A percentile compares a stretch with the other conserved stretches of the same genome.
phyloP scores from a whole-genome alignment of 148 eudicot genomes.

The Dysphania ambrosioides region DNA sequence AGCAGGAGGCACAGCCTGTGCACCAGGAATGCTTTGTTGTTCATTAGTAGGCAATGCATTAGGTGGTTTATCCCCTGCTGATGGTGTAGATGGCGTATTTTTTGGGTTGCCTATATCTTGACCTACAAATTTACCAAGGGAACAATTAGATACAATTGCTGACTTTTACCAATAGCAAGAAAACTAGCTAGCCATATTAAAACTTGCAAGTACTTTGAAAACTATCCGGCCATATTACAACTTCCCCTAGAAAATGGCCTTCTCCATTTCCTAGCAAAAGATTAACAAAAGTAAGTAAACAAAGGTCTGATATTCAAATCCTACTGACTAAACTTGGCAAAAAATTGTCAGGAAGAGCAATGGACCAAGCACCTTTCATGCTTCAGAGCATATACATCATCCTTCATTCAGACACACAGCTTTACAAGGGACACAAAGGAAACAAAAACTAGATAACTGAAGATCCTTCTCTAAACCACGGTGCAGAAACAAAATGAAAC shows the following conservation, averaged over 20 bases:
- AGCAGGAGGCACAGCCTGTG: conserved; percentile 69
- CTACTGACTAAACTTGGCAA: too few species aligned
- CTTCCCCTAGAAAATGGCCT: too few species aligned
- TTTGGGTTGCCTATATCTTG: conserved; percentile 40
- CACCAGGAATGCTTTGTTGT: conserved; percentile 55
- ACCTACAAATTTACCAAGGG: conserved; percentile 39
- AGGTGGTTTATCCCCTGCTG: conserved; percentile 36
- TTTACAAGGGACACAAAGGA: background rate
- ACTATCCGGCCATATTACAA: too few species aligned
- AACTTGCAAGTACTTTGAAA: background rate
- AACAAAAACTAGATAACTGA: background rate
- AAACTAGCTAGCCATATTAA: background rate
- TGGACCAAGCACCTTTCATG: background rate
- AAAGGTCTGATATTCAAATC: too few species aligned
- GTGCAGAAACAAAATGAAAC: background rate
- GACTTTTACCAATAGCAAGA: background rate
- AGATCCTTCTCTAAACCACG: background rate
- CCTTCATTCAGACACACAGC: background rate
- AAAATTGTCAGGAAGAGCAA: background rate
- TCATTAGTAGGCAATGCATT: conserved; percentile 62
- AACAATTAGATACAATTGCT: conserved; percentile 1
- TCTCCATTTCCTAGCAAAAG: too few species aligned
- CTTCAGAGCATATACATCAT: background rate
- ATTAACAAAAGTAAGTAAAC: too few species aligned
- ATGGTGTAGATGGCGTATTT: conserved; percentile 36